Conservation (phyloP, 495 filamentous ascomycete species). For the Daldinia childiae region DNA sequence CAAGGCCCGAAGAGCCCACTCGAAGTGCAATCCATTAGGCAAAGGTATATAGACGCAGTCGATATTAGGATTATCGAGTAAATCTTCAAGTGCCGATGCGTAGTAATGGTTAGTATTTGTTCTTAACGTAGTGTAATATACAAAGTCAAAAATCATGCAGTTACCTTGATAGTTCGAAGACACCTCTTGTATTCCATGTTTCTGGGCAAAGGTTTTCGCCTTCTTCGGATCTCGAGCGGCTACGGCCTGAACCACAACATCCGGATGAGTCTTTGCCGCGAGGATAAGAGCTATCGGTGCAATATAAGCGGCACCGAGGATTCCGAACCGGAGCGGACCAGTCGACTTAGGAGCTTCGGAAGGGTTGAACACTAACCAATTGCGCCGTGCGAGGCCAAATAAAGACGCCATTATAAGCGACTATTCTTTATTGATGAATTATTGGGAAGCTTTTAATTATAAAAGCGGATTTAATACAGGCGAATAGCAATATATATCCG, state of each 20-base stretch:
- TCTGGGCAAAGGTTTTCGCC: slow-evolving; percentile 66
- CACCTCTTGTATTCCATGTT: slow-evolving; percentile 65
- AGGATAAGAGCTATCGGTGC: slow-evolving; percentile 61
- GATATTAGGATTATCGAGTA: slow-evolving; percentile 62
- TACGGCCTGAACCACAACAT: slow-evolving; percentile 66
- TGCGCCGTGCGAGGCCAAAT: slow-evolving; percentile 41
- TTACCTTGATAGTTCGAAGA: slow-evolving; percentile 59
- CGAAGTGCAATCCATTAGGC: slow-evolving; percentile 63
- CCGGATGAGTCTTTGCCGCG: slow-evolving; percentile 67
- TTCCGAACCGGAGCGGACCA: slow-evolving; percentile 55
- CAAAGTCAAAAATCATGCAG: not conserved
- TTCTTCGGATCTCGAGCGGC: slow-evolving; percentile 64
- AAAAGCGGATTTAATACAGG: no score
- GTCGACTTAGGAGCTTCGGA: slow-evolving; percentile 46
- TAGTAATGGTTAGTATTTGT: not conserved
- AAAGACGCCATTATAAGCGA: slow-evolving; percentile 39
- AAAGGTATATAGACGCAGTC: slow-evolving; percentile 63
- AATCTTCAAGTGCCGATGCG: slow-evolving; percentile 40
- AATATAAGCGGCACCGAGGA: slow-evolving; percentile 61
- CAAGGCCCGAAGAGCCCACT: slow-evolving; percentile 62
- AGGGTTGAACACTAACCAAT: slow-evolving; percentile 47
- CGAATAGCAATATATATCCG: no score
- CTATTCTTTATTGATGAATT: not conserved
- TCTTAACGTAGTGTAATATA: not conserved
- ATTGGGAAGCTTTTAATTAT: no score